Base-by-base conservation (phyloP, 129 eudicot species). In the Silybum marianum region DNA sequence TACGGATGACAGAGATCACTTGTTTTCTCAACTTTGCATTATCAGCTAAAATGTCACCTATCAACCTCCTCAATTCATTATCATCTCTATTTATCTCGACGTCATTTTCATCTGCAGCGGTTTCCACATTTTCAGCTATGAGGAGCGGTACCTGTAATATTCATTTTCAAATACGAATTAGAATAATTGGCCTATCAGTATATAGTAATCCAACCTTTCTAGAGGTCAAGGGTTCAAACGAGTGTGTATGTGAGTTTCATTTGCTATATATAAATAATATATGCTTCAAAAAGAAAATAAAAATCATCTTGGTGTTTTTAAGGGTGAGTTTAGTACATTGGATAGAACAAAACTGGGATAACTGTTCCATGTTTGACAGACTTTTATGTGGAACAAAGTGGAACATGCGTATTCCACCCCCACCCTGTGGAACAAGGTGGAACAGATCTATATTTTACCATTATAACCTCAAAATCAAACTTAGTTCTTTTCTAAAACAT, bases 21-120 rank as follows among this genome's bases (percentile, higher is more conserved):
- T 88, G 92, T 83, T 90, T 90, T 83, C 94, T 88, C 82, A 90
- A 71, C 30, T 74, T 81, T 40, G 87, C 91, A 81, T 92, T 90
- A 80, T 90, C 92, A 42, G 86, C 69, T 44, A 88, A 81, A 25
- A 87, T 80, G 40, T 85, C 90, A 46, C 86, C 75, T 7, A 90
- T 72, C 87, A 90, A 80, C 81, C 72, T 82, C 85, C 90, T 86
- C 81, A 90, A 81, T n/a, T 87, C 88, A 67, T 74, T 6, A 32
- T 32, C 86, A 23, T 84, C 88, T 25, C 74, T 39, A 24, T 36
- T 73, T 13, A 67, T 63, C 1, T 54, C 30, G 36, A 24, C 66
- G 19, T 58, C 26, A 24, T 69, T 46, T 40, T 28, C n/a, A 85
- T 66, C 69, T 66, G 78, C 75, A 40, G 60, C 71, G 54, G 54